Conservation (phyloP, 306 rosid species). For the Inga leiocalycina region DNA sequence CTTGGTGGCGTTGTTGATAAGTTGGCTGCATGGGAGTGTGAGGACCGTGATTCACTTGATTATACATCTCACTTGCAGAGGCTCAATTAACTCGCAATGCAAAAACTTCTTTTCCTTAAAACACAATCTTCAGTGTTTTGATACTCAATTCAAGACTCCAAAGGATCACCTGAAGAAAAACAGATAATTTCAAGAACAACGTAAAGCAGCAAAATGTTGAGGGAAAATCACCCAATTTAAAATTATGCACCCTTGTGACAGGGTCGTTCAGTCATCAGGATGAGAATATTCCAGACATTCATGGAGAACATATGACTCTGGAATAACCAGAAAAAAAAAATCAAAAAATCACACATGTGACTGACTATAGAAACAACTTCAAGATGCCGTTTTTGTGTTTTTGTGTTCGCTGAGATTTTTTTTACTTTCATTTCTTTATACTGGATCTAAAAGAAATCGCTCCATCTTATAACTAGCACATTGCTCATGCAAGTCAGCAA, state of each 20-base stretch:
- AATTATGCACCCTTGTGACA: not conserved
- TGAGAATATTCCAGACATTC: not conserved
- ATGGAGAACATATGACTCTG: not conserved
- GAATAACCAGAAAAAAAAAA: not conserved
- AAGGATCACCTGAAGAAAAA: conserved; percentile 35
- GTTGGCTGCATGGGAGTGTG: conserved; percentile 45
- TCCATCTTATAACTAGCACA: not conserved
- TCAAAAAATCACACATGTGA: not conserved
- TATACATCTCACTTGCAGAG: conserved; percentile 53
- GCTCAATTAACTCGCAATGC: conserved; percentile 26
- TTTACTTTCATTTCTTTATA: not conserved
- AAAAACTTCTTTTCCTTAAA: conserved; percentile 14
- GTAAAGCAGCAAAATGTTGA: not conserved
- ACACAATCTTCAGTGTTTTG: conserved; percentile 32
- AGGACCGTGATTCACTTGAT: conserved; percentile 59
- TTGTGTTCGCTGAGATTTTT: not conserved
- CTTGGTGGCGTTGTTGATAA: conserved; percentile 53
- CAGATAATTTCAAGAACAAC: conserved; percentile 20
- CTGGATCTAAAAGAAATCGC: not conserved
- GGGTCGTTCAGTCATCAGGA: not conserved
- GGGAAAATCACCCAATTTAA: not conserved
- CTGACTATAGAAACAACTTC: not conserved
- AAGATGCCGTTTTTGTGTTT: not conserved
- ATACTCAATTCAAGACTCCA: conserved; percentile 24
- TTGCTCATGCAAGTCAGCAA: conserved; percentile 5